A percentile compares a stretch with the other conserved stretches of the same genome.
Evolutionary conservation across 805 yeast species (phyloP).

Genomic region (Zygosaccharomyces bailii): DNA sequence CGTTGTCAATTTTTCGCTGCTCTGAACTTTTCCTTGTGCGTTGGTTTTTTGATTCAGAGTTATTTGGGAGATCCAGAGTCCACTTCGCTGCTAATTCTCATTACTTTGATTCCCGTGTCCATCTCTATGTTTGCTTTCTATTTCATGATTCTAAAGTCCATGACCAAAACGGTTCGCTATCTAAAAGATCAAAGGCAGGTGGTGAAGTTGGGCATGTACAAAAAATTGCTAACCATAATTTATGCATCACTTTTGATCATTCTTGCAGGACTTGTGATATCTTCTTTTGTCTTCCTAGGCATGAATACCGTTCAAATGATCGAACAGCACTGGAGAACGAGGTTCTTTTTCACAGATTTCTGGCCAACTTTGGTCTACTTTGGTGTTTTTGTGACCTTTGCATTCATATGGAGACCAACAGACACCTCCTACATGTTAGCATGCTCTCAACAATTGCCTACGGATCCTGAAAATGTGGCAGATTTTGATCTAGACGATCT

Average conservation of each 20-base stretch:
- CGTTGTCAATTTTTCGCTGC: constrained; percentile 59
- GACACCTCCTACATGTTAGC: constrained; percentile 93
- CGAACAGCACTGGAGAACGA: constrained; percentile 87
- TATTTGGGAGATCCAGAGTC: constrained; percentile 52
- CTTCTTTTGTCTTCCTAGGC: constrained; percentile 67
- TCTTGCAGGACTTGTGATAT: constrained; percentile 64
- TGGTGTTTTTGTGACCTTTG: constrained; percentile 74
- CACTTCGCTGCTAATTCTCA: constrained; percentile 48
- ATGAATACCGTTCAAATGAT: constrained; percentile 73
- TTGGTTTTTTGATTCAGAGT: constrained; percentile 51
- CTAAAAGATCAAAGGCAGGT: constrained; percentile 84
- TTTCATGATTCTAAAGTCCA: constrained; percentile 65
- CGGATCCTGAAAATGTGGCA: constrained; percentile 67
- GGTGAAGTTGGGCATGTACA: constrained; percentile 86
- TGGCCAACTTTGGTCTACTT: constrained; percentile 93
- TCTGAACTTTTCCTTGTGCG: constrained; percentile 52
- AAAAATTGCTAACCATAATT: constrained; percentile 68
- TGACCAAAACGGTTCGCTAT: constrained; percentile 68
- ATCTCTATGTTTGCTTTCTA: constrained; percentile 70
- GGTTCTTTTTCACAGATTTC: constrained; percentile 85
- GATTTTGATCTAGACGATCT: constrained; percentile 62
- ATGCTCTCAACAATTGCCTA: constrained; percentile 87
- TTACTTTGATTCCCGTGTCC: constrained; percentile 68
- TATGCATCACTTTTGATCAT: constrained; percentile 67
- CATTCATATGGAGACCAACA: constrained; percentile 97